Evolutionary conservation across 108 stramenopile genomes (phyloP).

Genomic region (Schizochytrium sp.): DNA sequence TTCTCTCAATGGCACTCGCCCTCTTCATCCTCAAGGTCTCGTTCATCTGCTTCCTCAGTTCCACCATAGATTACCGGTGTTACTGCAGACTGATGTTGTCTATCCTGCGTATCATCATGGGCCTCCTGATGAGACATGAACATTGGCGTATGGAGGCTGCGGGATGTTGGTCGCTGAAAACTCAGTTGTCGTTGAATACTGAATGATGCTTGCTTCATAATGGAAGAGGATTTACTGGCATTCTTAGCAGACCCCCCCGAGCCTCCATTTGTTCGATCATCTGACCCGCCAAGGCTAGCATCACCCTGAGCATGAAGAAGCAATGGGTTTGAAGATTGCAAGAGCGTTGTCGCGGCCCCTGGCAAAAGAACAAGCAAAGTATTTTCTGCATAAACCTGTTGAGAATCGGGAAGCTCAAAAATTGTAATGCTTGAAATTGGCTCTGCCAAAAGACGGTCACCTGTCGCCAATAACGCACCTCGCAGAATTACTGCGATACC

Average conservation of each 20-base stretch:
- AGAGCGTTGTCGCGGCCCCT: neutral
- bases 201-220: neutral
- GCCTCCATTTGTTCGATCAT: neutral
- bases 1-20: no score
- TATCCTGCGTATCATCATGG: no score
- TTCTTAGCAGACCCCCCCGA: neutral
- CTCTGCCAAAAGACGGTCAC: neutral
- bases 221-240: neutral
- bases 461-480: constrained; percentile 20
- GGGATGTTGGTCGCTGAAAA: constrained; percentile 1
- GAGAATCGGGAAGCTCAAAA: neutral
- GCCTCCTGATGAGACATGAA: no score
- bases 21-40: no score
- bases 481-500: constrained; percentile 14
- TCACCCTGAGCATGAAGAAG: neutral
- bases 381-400: neutral
- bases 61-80: no score
- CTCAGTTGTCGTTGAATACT: neutral
- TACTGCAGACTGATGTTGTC: no score
- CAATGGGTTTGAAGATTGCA: neutral
- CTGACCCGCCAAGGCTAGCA: neutral
- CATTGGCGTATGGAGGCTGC: neutral
- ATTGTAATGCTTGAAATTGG: neutral
- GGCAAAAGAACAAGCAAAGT: constrained; percentile 10
- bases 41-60: no score